Conservation (phyloP, 805 yeast species). For the Lachancea dasiensis region DNA sequence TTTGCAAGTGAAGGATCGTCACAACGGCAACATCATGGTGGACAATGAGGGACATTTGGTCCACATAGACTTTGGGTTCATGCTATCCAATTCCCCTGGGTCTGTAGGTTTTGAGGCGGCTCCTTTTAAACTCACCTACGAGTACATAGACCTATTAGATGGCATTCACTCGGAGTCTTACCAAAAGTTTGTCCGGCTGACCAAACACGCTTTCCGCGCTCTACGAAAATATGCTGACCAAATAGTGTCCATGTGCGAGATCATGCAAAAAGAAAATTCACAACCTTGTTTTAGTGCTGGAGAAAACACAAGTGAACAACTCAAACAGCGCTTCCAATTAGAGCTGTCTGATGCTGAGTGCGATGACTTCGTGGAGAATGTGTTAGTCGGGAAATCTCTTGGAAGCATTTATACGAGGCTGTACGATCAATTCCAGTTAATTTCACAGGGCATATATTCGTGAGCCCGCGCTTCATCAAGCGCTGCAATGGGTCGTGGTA, state of each 20-base stretch:
- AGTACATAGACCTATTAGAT: constrained; percentile 83
- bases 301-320: constrained; percentile 67
- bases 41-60: constrained; percentile 94
- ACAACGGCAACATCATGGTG: constrained; percentile 95
- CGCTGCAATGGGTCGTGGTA: too few species aligned
- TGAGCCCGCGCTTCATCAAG: background rate
- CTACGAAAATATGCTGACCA: constrained; percentile 69
- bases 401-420: constrained; percentile 87
- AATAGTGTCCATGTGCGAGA: constrained; percentile 75
- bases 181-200: constrained; percentile 51
- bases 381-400: constrained; percentile 70
- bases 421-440: constrained; percentile 90
- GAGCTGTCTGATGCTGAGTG: constrained; percentile 59
- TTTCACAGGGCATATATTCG: constrained; percentile 89
- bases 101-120: constrained; percentile 97
- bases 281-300: constrained; percentile 92
- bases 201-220: constrained; percentile 69
- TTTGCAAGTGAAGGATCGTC: constrained; percentile 91
- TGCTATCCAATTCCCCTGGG: constrained; percentile 92
- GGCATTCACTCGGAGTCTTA: constrained; percentile 63
- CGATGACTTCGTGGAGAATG: constrained; percentile 71
- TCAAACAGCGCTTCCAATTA: constrained; percentile 77
- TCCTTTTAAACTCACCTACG: constrained; percentile 87
- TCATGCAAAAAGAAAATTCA: constrained; percentile 87
- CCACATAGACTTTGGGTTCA: constrained; percentile 92